A percentile compares a stretch with the other conserved stretches of the same genome.
phyloP scores from a whole-genome alignment of 202 grass and related monocot genomes.

The Bolboschoenoplectus hybrid region DNA sequence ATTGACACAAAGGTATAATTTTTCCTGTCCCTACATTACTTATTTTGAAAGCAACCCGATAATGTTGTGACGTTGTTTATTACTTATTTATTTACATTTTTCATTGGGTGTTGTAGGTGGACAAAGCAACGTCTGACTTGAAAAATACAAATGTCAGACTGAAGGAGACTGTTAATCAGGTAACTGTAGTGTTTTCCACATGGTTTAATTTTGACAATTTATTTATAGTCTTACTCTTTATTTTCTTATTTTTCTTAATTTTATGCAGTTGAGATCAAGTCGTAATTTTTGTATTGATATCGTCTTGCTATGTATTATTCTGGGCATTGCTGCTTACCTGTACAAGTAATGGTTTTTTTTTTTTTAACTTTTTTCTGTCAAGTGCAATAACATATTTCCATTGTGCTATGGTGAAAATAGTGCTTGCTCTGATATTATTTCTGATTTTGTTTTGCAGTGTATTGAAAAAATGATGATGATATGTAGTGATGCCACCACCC shows the following conservation, averaged over 20 bases:
- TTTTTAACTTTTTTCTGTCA: neutral
- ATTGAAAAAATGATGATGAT: constrained; percentile 41
- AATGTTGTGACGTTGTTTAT: constrained; percentile 17
- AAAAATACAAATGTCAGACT: constrained; percentile 98
- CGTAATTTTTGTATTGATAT: constrained; percentile 98
- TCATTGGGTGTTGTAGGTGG: constrained; percentile 62
- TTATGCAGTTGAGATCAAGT: constrained; percentile 80
- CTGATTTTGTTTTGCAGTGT: constrained; percentile 33
- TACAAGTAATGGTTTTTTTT: constrained; percentile 77
- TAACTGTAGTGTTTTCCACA: constrained; percentile 34
- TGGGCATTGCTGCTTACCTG: constrained; percentile 92
- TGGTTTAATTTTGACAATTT: constrained; percentile 31
- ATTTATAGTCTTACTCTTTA: neutral
- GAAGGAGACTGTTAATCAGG: constrained; percentile 89
- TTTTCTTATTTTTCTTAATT: constrained; percentile 21
- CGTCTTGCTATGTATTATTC: constrained; percentile 84
- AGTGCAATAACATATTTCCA: constrained; percentile 27
- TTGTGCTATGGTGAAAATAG: constrained; percentile 12
- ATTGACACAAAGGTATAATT: constrained; percentile 87
- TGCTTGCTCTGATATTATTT: constrained; percentile 30
- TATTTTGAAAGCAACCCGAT: constrained; percentile 2
- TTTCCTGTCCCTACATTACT: neutral
- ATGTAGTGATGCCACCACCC: neutral
- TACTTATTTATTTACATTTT: constrained; percentile 9
- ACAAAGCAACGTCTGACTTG: constrained; percentile 88